Percentiles rank a stretch among this genome's conserved stretches.
Evolutionary conservation across 2,329 filamentous ascomycete species (phyloP).

Genomic region (Fusarium palustre): DNA sequence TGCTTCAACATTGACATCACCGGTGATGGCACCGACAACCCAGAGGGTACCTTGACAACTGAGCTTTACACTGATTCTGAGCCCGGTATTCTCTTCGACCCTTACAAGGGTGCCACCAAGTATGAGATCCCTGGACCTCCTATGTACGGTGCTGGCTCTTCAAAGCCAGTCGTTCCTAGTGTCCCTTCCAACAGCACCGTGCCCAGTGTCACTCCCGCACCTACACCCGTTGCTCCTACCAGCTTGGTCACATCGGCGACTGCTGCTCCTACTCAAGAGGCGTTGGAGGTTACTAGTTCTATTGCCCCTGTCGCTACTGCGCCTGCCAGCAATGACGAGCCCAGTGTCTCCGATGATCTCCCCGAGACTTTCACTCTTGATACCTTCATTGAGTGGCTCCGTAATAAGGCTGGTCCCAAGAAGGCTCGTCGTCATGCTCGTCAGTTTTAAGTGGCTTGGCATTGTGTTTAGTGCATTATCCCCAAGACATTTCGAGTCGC

Average conservation of each 20-base stretch:
- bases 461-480: background rate
- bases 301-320: too few species aligned
- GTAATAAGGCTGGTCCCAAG: background rate
- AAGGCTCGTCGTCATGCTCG: slow-evolving; percentile 42
- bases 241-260: background rate
- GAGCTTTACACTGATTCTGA: slow-evolving; percentile 49
- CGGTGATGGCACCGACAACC: slow-evolving; percentile 54
- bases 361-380: too few species aligned
- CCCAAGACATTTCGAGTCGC: background rate
- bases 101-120: slow-evolving; percentile 43
- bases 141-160: slow-evolving; percentile 41
- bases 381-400: too few species aligned
- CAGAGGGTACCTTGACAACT: slow-evolving; percentile 50
- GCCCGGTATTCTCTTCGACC: slow-evolving; percentile 51
- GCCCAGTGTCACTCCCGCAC: slow-evolving; percentile 15
- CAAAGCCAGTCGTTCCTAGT: slow-evolving; percentile 20
- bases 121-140: slow-evolving; percentile 49
- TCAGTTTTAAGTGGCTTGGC: slow-evolving; percentile 28
- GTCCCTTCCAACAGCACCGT: slow-evolving; percentile 12
- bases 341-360: too few species aligned
- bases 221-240: slow-evolving; percentile 21
- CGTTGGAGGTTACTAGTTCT: too few species aligned
- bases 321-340: too few species aligned
- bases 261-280: background rate
- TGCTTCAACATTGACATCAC: slow-evolving; percentile 53